Conservation (phyloP, 192 early-diverging fungal species). For the Podila verticillata region DNA sequence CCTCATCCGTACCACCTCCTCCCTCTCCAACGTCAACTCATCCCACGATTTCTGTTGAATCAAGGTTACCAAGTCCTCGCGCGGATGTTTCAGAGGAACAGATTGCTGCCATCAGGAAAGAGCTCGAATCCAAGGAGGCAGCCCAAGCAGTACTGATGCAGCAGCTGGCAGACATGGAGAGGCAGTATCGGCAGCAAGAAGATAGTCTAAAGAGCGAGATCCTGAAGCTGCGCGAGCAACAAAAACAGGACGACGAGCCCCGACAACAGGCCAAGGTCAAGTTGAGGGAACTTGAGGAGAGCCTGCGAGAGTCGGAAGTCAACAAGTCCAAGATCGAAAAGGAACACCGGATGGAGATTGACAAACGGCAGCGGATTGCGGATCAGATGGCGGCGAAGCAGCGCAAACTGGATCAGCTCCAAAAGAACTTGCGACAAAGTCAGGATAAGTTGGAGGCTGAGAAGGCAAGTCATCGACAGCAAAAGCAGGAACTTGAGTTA, state of each 20-base stretch:
- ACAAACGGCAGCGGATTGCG: slow-evolving; percentile 29
- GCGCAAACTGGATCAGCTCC: slow-evolving; percentile 15
- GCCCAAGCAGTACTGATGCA: slow-evolving; percentile 20
- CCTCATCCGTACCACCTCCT: not conserved
- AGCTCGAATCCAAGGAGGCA: slow-evolving; percentile 34
- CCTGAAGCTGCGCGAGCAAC: slow-evolving; percentile 25
- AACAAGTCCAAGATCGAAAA: slow-evolving; percentile 44
- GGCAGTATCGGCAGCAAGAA: slow-evolving; percentile 31
- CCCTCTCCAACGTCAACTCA: not conserved
- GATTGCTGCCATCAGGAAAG: slow-evolving; percentile 12
- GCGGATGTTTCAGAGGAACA: slow-evolving; percentile 24
- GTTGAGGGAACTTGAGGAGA: slow-evolving; percentile 41
- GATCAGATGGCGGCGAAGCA: slow-evolving; percentile 27
- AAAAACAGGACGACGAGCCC: slow-evolving; percentile 44
- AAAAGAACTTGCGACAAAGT: slow-evolving; percentile 19
- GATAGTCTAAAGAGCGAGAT: slow-evolving; percentile 33
- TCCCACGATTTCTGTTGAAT: slow-evolving; percentile 1
- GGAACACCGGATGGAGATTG: slow-evolving; percentile 41
- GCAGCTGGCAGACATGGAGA: slow-evolving; percentile 39
- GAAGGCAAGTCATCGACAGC: slow-evolving; percentile 22
- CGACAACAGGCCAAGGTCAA: slow-evolving; percentile 46
- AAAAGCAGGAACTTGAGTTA: slow-evolving; percentile 21
- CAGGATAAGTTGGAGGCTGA: slow-evolving; percentile 17
- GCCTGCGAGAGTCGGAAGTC: slow-evolving; percentile 28
- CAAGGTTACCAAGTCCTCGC: not conserved